These are phyloP conservation scores for Cochlearia excelsa DNA, from an alignment of 345 rosid species.

Conservation along the genomic window DNA sequence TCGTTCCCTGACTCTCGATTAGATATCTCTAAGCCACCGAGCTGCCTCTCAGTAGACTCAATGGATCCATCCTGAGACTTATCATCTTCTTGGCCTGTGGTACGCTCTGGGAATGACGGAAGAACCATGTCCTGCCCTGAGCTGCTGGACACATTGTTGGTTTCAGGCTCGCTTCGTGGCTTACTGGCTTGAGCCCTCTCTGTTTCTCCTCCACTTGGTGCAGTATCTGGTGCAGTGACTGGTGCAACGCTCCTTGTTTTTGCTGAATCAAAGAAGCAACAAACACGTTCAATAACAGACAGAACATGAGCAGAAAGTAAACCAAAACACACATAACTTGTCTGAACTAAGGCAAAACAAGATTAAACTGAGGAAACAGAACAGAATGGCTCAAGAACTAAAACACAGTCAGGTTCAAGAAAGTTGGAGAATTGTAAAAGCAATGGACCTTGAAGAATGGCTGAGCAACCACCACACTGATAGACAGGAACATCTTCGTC, in stretches of 20 bases:
- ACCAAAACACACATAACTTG: background rate
- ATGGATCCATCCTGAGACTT: too few species aligned
- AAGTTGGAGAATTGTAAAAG: constrained; percentile 2
- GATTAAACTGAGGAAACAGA: background rate
- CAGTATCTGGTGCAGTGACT: constrained; percentile 27
- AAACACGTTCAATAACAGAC: constrained; percentile 13
- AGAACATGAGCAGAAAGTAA: too few species aligned
- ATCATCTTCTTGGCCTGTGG: constrained; percentile 27
- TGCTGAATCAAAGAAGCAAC: constrained; percentile 42
- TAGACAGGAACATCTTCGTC: constrained; percentile 54
- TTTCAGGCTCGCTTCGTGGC: constrained; percentile 27
- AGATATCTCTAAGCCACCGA: constrained; percentile 24
- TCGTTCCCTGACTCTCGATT: constrained; percentile 28
- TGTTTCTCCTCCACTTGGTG: constrained; percentile 34
- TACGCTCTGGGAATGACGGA: constrained; percentile 32
- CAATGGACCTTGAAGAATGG: constrained; percentile 59
- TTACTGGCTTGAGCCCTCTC: constrained; percentile 30
- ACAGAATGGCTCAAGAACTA: background rate
- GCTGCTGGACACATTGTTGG: constrained; percentile 36
- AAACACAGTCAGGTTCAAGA: constrained; percentile 20
- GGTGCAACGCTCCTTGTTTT: constrained; percentile 44
- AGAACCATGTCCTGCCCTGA: constrained; percentile 28
- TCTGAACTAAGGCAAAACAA: constrained; percentile 9
- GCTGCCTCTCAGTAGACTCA: constrained; percentile 29
- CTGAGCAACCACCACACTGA: constrained; percentile 63